phyloP scores from a whole-genome alignment of 495 filamentous ascomycete species.

The Podospora pseudoanserina region DNA sequence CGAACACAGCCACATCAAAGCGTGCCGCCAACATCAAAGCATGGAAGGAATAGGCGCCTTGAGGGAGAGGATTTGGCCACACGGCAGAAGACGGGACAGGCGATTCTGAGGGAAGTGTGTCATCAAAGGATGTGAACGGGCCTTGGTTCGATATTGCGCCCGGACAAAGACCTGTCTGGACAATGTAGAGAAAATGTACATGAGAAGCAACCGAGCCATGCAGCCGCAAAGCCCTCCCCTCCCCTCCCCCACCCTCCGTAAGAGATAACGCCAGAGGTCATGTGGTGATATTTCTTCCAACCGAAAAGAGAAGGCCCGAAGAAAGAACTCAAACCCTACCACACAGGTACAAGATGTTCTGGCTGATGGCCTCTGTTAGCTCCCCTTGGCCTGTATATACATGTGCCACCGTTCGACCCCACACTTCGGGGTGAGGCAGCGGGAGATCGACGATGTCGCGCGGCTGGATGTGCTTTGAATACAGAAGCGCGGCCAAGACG shows the following conservation, averaged over 20 bases:
- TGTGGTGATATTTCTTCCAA: conserved; percentile 13
- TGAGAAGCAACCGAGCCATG: neutral
- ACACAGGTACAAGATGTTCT: conserved; percentile 53
- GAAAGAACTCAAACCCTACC: conserved; percentile 37
- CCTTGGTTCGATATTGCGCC: neutral
- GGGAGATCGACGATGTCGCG: conserved; percentile 55
- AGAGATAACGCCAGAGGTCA: conserved; percentile 15
- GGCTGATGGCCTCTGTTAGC: conserved; percentile 42
- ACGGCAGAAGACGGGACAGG: neutral
- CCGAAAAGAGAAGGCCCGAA: conserved; percentile 9
- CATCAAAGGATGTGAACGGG: neutral
- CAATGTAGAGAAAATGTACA: conserved; percentile 12
- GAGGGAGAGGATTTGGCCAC: neutral
- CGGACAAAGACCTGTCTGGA: conserved; percentile 2
- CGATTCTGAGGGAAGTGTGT: neutral
- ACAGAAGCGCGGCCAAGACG: conserved; percentile 49
- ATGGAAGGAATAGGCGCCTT: neutral
- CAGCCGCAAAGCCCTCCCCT: conserved; percentile 4
- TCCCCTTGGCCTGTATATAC: conserved; percentile 50
- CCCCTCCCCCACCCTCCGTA: neutral
- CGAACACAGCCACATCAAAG: neutral
- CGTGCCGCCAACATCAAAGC: neutral
- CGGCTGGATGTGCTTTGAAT: conserved; percentile 46
- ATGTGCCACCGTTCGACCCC: conserved; percentile 48
- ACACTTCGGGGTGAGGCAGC: conserved; percentile 51